Evolutionary conservation across 176 grass and related monocot genomes (phyloP), one percentile per base, ranked within the genome.

Genomic region (Oryza longistaminata): DNA sequence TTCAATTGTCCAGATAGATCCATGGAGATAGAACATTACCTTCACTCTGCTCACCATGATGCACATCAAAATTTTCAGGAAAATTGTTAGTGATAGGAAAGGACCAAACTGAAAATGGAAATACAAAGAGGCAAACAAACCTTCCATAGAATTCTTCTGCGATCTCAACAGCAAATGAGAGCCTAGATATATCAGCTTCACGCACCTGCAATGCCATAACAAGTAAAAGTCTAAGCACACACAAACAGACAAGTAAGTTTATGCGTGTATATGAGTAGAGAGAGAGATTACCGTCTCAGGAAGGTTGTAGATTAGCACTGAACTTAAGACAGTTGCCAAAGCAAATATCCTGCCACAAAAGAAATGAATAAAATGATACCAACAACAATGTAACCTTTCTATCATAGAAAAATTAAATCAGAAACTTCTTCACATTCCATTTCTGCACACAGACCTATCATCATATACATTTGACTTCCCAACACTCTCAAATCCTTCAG

Each of bases 391-490:
- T 65, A 50, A 80, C 37, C 11, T 75, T 17, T 55, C 22, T 3
- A 70, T 75, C 16, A 17, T 26, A 66, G 42, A 49, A 80, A 64
- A 80, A 21, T 5, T 46, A 82, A 79, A 79, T 40, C 25, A 42
- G 5, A 79, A 86, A 69, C 15, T 49, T 42, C 11, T 42, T 60
- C 11, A 60, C 9, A 49, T 40, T 70, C 34, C 26, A 43, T 52
- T 87, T 85, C 6, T 53, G 13, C 25, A 42, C 34, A 87, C 79
- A 87, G 87, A 99, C 96, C 96, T 99, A 88, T 99, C 96, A 77
- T 99, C 96, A 84, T 99, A 99, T 44, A 99, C 96, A 90, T 94
- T 99, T 89, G 96, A 99, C 88, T 99, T 99, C 25, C 96, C 93
- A 60, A 99, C 69, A 94, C 96, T 99, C 86, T 99, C 96, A 91